These are phyloP conservation scores for Dioscorea dumetorum DNA, from an alignment of 106 monocot genomes.

Conservation along the genomic window DNA sequence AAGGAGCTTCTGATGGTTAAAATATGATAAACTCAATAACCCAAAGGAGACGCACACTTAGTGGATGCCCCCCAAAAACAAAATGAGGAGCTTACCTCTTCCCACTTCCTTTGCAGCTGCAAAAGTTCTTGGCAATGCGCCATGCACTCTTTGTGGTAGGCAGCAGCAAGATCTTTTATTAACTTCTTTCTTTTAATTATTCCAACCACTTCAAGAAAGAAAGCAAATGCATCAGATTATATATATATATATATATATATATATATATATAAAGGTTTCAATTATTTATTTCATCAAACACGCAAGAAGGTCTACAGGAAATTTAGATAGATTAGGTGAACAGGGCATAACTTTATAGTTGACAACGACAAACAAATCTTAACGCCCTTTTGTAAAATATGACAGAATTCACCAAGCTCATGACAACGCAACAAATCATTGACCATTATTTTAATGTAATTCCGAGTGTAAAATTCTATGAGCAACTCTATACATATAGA, in stretches of 20 bases:
- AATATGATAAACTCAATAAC: too few relatives aligned
- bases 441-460: too few relatives aligned
- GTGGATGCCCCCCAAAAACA: too few relatives aligned
- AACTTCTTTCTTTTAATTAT: slow-evolving; percentile 92
- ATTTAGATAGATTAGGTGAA: neutral
- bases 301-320: neutral
- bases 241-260: too few relatives aligned
- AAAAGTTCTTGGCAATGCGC: slow-evolving; percentile 67
- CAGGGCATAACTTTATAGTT: neutral
- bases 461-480: too few relatives aligned
- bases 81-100: slow-evolving; percentile 39
- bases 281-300: neutral
- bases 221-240: slow-evolving; percentile 3
- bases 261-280: too few relatives aligned
- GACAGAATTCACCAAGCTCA: neutral
- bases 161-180: slow-evolving; percentile 89
- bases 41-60: too few relatives aligned
- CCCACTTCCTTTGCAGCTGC: slow-evolving; percentile 86
- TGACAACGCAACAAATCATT: neutral
- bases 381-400: neutral
- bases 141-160: slow-evolving; percentile 81
- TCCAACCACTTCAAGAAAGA: slow-evolving; percentile 68
- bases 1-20: too few relatives aligned
- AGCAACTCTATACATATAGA: too few relatives aligned
- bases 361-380: neutral